Evolutionary conservation across 306 rosid species (phyloP).

Genomic region (Vigna reflexopilosa): DNA sequence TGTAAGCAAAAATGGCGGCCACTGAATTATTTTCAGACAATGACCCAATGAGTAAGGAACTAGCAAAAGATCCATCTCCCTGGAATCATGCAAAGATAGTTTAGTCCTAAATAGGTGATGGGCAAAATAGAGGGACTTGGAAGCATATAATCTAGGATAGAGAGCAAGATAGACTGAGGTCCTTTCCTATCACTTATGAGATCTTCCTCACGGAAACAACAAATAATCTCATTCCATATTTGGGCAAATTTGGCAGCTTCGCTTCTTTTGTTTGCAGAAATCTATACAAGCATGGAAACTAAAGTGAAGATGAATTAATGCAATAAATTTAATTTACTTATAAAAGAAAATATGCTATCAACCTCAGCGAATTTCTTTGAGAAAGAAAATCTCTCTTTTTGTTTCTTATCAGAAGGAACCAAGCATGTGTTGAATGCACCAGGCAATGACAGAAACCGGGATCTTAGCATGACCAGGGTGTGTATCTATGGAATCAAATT

Average conservation of each 20-base stretch:
- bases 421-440: constrained; percentile 87
- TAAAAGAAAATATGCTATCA: constrained; percentile 42
- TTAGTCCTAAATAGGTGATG: constrained; percentile 43
- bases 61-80: constrained; percentile 95
- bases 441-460: constrained; percentile 91
- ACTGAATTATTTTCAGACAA: constrained; percentile 84
- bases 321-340: constrained; percentile 17
- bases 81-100: constrained; percentile 55
- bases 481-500: constrained; percentile 70
- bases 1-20: constrained; percentile 98
- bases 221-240: constrained; percentile 94
- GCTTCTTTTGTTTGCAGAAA: constrained; percentile 81
- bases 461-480: constrained; percentile 89
- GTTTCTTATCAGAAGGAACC: constrained; percentile 87
- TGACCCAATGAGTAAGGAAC: constrained; percentile 93
- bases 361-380: constrained; percentile 86
- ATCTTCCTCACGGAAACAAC: constrained; percentile 99
- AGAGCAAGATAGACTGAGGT: constrained; percentile 43
- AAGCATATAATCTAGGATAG: constrained; percentile 36
- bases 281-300: constrained; percentile 56
- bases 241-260: constrained; percentile 99
- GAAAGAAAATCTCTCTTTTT: constrained; percentile 70
- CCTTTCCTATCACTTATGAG: constrained; percentile 88
- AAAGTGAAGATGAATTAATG: constrained; percentile 37
- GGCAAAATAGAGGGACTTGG: constrained; percentile 37